These are phyloP conservation scores for Microsporum audouinii DNA, from an alignment of 2,329 filamentous ascomycete species.

Conservation along the genomic window DNA sequence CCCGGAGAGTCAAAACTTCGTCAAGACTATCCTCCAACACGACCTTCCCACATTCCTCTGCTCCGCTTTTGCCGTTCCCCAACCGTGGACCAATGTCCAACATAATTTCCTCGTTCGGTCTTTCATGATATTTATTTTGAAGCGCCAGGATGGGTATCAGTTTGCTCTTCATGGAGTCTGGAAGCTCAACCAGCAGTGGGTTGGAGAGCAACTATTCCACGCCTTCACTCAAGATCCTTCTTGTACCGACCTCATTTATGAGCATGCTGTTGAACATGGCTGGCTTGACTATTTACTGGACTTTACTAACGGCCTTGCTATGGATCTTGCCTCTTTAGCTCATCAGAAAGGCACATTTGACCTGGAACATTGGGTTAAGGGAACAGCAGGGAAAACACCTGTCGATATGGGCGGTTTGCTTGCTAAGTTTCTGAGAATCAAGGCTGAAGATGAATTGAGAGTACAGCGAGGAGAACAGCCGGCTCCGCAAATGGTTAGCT, in stretches of 20 bases:
- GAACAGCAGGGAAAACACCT: conserved; percentile 52
- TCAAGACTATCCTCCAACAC: conserved; percentile 49
- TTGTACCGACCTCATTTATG: conserved; percentile 57
- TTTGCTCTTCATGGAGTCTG: conserved; percentile 87
- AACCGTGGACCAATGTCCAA: conserved; percentile 40
- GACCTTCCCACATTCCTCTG: conserved; percentile 41
- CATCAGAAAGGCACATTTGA: conserved; percentile 73
- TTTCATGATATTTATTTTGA: conserved; percentile 73
- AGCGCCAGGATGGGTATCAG: conserved; percentile 64
- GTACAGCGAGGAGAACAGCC: conserved; percentile 59
- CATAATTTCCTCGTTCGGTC: conserved; percentile 39
- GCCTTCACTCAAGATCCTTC: conserved; percentile 59
- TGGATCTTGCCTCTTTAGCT: conserved; percentile 76
- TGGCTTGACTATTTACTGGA: conserved; percentile 77
- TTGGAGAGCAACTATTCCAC: conserved; percentile 67
- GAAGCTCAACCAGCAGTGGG: conserved; percentile 81
- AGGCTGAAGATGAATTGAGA: conserved; percentile 67
- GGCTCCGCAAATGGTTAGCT: conserved; percentile 56
- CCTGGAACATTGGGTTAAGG: conserved; percentile 66
- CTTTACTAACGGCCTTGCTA: conserved; percentile 68
- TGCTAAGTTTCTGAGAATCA: conserved; percentile 70
- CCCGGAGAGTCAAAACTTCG: conserved; percentile 46
- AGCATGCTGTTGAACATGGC: conserved; percentile 67
- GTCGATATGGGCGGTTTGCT: conserved; percentile 59
- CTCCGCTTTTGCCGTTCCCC: conserved; percentile 38